phyloP scores from a whole-genome alignment of 345 rosid genomes.

The Lumnitzera littorea region DNA sequence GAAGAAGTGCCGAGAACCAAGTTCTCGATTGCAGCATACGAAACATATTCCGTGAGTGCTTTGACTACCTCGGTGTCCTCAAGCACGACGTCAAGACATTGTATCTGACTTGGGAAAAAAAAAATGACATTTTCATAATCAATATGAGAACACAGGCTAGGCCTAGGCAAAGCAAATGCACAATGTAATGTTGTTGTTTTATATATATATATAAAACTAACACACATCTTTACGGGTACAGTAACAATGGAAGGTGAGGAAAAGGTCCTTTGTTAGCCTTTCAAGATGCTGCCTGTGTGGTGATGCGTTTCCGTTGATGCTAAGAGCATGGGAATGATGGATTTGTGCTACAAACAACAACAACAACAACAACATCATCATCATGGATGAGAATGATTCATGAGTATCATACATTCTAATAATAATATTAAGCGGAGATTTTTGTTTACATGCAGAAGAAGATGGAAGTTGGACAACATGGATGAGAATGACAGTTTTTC shows the following conservation, averaged over 20 bases:
- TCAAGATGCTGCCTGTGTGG: constrained; percentile 31
- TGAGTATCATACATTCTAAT: no score
- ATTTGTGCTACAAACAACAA: neutral
- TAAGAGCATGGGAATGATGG: neutral
- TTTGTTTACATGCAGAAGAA: neutral
- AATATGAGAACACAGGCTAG: neutral
- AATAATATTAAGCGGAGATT: no score
- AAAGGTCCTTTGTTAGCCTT: constrained; percentile 47
- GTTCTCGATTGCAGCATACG: constrained; percentile 61
- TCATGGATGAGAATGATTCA: no score
- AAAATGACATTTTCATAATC: neutral
- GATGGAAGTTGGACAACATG: constrained; percentile 37
- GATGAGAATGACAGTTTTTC: constrained; percentile 62
- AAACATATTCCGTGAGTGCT: constrained; percentile 63
- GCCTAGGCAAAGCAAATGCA: neutral
- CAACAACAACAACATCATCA: neutral
- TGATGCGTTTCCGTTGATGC: constrained; percentile 1
- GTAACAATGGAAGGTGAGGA: constrained; percentile 76
- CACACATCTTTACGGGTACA: constrained; percentile 90
- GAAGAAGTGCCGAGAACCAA: constrained; percentile 80
- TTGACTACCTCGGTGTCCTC: constrained; percentile 59
- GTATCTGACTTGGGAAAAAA: constrained; percentile 30
- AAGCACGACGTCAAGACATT: constrained; percentile 50
- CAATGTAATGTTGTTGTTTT: neutral
- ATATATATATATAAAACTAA: constrained; percentile 11